phyloP scores from a whole-genome alignment of 257 asterid species.

The Mentha longifolia region DNA sequence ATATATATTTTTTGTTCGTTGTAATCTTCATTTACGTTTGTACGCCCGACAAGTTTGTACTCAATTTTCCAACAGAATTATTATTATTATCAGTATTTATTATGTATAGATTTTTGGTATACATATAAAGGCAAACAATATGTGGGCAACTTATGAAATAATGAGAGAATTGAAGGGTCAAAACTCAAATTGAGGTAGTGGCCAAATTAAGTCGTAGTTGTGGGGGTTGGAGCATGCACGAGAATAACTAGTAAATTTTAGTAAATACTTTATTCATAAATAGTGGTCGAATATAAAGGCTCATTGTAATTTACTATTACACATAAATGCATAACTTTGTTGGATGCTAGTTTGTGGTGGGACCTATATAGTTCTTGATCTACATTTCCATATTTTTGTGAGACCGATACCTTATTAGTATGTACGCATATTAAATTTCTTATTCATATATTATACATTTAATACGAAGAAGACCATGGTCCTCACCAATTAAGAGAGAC shows the following conservation, averaged over 20 bases:
- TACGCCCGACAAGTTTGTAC: too few relatives aligned
- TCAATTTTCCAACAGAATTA: too few relatives aligned
- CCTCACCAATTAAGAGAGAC: too few relatives aligned
- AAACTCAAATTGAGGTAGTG: background rate
- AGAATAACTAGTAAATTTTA: background rate
- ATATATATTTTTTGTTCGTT: too few relatives aligned
- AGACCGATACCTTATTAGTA: too few relatives aligned
- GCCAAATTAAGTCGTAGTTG: background rate
- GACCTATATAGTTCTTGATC: background rate
- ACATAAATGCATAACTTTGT: background rate
- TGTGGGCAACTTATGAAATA: background rate
- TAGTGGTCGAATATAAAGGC: background rate
- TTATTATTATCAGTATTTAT: too few relatives aligned
- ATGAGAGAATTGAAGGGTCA: background rate
- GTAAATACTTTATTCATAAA: background rate
- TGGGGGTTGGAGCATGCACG: slow-evolving; percentile 20
- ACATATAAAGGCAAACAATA: background rate
- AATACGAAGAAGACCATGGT: too few relatives aligned
- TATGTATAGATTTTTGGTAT: background rate
- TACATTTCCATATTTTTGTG: background rate
- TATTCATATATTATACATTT: too few relatives aligned
- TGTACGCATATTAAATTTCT: too few relatives aligned
- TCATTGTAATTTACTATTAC: background rate
- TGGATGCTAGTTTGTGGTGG: background rate
- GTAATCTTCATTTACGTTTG: too few relatives aligned